These are phyloP conservation scores for Dendrostoma leiphaemia DNA, from an alignment of 2,329 filamentous ascomycete species.

Conservation along the genomic window DNA sequence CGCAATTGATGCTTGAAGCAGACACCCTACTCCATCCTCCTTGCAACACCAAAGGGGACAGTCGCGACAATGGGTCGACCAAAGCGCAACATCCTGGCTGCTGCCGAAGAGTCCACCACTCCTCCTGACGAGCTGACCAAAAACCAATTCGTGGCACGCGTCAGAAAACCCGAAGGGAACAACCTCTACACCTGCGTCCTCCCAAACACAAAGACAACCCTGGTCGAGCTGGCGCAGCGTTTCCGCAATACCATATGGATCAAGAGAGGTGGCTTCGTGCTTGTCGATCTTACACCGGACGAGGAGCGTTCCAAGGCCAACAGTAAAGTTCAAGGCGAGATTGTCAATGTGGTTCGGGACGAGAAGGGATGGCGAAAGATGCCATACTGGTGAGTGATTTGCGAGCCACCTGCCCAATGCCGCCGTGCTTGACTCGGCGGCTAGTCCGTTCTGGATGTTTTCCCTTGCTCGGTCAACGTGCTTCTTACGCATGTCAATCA, in stretches of 20 bases:
- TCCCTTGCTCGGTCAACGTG: neutral
- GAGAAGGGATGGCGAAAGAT: conserved; percentile 91
- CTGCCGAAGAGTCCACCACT: conserved; percentile 67
- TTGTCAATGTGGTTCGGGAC: conserved; percentile 87
- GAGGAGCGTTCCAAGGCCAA: conserved; percentile 56
- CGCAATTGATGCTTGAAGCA: conserved; percentile 8
- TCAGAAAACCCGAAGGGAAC: conserved; percentile 82
- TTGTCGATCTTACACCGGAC: conserved; percentile 68
- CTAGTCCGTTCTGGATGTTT: neutral
- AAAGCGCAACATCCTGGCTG: conserved; percentile 75
- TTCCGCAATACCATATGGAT: conserved; percentile 96
- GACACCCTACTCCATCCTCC: neutral
- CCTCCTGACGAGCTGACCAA: conserved; percentile 57
- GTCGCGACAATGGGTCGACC: conserved; percentile 62
- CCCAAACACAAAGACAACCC: conserved; percentile 61
- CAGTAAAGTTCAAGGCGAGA: conserved; percentile 82
- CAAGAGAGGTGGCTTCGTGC: conserved; percentile 81
- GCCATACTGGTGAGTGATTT: conserved; percentile 68
- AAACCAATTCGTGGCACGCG: conserved; percentile 70
- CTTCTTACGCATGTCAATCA: neutral
- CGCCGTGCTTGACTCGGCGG: too few species aligned
- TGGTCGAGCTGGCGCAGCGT: conserved; percentile 78
- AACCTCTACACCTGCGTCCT: conserved; percentile 80
- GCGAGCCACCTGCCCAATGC: neutral
- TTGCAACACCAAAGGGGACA: neutral